Percentiles rank a stretch among this genome's conserved stretches.
phyloP scores from a whole-genome alignment of 2,329 filamentous ascomycete species.

The Epichloe sp. region DNA sequence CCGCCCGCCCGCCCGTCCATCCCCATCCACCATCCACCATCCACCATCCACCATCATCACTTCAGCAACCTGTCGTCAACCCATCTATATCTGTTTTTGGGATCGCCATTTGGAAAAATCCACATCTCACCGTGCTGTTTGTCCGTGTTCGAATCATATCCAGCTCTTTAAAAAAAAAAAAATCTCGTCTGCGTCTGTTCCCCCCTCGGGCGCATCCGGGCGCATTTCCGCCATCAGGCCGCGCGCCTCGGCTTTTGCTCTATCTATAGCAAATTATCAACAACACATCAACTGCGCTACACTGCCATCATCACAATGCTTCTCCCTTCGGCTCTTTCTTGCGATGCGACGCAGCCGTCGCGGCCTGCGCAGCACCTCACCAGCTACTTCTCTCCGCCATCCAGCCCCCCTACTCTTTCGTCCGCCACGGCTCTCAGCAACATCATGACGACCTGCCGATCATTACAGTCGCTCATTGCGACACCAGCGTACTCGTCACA shows the following conservation, averaged over 20 bases:
- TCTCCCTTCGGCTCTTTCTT: conserved; percentile 44
- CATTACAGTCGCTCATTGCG: conserved; percentile 45
- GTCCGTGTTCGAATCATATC: no score
- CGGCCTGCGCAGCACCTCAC: conserved; percentile 28
- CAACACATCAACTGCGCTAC: not conserved
- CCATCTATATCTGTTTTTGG: no score
- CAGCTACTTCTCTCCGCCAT: conserved; percentile 45
- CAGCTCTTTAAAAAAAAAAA: no score
- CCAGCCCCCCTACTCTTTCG: conserved; percentile 37
- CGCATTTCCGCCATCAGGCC: not conserved
- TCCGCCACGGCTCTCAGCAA: conserved; percentile 35
- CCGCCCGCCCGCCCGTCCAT: no score
- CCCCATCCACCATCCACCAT: no score
- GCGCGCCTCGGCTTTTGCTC: not conserved
- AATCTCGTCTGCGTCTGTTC: no score
- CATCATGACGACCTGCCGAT: conserved; percentile 47
- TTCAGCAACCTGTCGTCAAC: no score
- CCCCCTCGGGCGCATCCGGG: conserved; percentile 2
- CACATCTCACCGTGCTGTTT: no score
- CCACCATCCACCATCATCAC: no score
- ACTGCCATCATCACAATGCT: conserved; percentile 29
- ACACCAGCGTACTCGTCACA: conserved; percentile 17
- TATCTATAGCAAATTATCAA: not conserved
- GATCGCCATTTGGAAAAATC: no score
- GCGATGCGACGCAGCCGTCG: conserved; percentile 37